Evolutionary conservation across 1,284 basidiomycete genomes (phyloP).

Genomic region (Apiotrichum gracile): DNA sequence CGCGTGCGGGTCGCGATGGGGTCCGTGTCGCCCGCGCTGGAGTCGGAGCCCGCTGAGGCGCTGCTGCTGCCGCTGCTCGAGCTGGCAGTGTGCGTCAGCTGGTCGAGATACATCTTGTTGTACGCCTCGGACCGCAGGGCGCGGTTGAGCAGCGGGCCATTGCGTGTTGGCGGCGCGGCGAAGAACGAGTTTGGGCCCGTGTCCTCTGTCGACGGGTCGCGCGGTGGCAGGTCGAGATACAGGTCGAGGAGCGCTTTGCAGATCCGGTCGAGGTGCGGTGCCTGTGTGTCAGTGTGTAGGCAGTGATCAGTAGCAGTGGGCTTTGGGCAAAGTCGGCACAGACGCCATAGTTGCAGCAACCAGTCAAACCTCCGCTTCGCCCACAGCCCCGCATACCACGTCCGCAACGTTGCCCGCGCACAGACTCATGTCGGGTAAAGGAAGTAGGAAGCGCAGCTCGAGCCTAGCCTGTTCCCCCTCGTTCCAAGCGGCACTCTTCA

Average conservation of each 20-base stretch:
- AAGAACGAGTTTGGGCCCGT: conserved; percentile 6
- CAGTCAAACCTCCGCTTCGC: too few species aligned
- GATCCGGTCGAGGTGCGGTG: conserved; percentile 21
- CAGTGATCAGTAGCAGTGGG: not conserved
- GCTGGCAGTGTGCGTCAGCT: too few species aligned
- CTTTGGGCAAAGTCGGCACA: not conserved
- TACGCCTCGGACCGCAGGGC: conserved; percentile 23
- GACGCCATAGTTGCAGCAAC: too few species aligned
- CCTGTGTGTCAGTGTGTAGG: not conserved
- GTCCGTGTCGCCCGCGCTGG: not conserved
- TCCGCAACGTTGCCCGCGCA: too few species aligned
- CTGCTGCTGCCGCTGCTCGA: too few species aligned
- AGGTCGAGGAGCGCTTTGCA: conserved; percentile 24
- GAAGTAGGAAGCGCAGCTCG: too few species aligned
- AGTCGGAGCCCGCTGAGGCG: not conserved
- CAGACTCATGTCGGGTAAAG: too few species aligned
- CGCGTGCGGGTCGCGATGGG: not conserved
- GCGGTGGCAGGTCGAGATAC: conserved; percentile 29
- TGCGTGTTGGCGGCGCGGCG: conserved; percentile 3
- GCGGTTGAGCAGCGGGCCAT: conserved; percentile 15
- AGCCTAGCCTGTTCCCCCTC: too few species aligned
- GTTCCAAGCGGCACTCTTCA: too few species aligned
- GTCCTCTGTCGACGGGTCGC: not conserved
- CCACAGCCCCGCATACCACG: too few species aligned
- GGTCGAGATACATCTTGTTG: conserved; percentile 16